Evolutionary conservation across 257 asterid genomes (phyloP), one percentile per base, ranked within the genome.

Genomic region (Fraxinus excelsior): DNA sequence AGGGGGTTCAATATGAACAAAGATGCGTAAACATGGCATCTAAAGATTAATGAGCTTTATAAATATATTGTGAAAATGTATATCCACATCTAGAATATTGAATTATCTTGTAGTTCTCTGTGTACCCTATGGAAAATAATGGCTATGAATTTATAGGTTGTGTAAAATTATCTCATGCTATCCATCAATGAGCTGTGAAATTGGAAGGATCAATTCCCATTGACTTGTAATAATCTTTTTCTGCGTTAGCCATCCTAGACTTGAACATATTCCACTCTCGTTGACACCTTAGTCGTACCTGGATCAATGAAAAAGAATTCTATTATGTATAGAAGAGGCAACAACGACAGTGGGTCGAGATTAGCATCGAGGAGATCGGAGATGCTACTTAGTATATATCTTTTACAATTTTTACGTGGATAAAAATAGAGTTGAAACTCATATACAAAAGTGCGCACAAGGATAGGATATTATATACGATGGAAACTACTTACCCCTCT

Each of bases 191-290:
- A 74, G 66, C 62, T 56, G 86, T 85, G 77, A 84, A 7, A 42
- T 79, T 80, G 1, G 85, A 18, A 78, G 85, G 85, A 80, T 90
- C 87, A 34, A 86, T 67, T 76, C 93, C 96, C 9, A 81, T 81
- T 34, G 88, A 83, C 81, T 80, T 74, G 86, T 79, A 84, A 74
- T 89, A 92, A 51, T 87, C 86, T 56, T 82, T 86, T 74, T 94
- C 97, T 10, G 98, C 97, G 58, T 74, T 82, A 56, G 76, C 74
- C 82, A 94, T 23, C 82, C 98, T 83, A 19, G 28, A 23, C 77
- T 76, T 88, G 80, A 94, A 92, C 88, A 94, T 87, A n/a, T 72
- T 77, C 98, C 98, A 92, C 81, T 94, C 97, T 19, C 51, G 83
- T 81, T 62, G 74, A 69, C 98, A 91, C 84, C 98, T 87, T 70